Percentiles rank a stretch among this genome's conserved stretches.
Conservation (phyloP, 169 alveolate genomes). For the Eimeria acervulina region DNA sequence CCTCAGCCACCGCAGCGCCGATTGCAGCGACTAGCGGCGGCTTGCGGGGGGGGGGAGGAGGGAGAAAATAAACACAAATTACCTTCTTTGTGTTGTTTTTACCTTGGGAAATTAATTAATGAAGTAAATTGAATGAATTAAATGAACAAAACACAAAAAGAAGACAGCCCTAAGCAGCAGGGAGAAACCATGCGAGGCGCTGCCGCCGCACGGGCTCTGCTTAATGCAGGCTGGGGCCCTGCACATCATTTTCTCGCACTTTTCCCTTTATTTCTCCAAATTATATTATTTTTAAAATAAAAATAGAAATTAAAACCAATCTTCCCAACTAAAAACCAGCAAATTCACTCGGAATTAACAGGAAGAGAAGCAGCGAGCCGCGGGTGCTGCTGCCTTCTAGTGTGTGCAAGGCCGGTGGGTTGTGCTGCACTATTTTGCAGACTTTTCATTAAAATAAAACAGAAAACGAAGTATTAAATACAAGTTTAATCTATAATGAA, state of each 20-base stretch:
- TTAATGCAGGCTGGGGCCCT: neutral
- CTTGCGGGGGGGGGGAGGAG: neutral
- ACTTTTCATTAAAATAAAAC: neutral
- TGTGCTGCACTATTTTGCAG: neutral
- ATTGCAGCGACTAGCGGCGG: slow-evolving; percentile 8
- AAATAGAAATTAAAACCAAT: too few species aligned
- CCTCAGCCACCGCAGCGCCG: neutral
- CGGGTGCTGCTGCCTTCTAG: neutral
- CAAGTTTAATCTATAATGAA: neutral
- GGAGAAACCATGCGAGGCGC: neutral
- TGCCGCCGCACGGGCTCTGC: neutral
- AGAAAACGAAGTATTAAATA: neutral
- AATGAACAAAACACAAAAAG: neutral
- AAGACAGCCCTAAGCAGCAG: neutral
- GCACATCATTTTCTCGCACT: neutral
- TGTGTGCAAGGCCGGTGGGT: neutral
- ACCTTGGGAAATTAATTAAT: neutral
- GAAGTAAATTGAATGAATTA: neutral
- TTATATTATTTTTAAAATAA: neutral
- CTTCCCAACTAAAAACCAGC: too few species aligned
- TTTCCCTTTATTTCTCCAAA: neutral
- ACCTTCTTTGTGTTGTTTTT: neutral
- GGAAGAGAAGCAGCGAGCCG: neutral
- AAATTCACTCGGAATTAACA: too few species aligned
- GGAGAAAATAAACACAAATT: neutral